A percentile compares a stretch with the other conserved stretches of the same genome.
These are phyloP conservation scores for Agrocybe praecox DNA, from an alignment of 768 basidiomycete genomes.

Conservation along the genomic window DNA sequence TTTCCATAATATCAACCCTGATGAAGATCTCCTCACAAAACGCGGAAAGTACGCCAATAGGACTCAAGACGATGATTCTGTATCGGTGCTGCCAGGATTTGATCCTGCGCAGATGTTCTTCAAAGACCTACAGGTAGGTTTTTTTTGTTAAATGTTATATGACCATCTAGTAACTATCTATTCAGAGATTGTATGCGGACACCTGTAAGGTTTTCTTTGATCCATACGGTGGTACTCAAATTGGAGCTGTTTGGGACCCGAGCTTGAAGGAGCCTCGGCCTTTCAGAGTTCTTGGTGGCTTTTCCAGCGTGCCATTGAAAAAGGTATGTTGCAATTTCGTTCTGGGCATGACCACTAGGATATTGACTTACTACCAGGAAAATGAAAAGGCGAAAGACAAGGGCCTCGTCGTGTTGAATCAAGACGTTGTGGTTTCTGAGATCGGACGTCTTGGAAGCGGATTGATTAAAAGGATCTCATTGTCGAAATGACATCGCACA, in stretches of 20 bases:
- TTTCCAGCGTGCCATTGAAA: conserved; percentile 64
- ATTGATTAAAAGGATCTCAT: conserved; percentile 55
- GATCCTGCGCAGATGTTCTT: conserved; percentile 76
- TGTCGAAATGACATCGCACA: not conserved
- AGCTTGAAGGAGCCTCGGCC: conserved; percentile 57
- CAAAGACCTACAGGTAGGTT: conserved; percentile 71
- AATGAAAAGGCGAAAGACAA: conserved; percentile 55
- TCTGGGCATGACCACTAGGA: not conserved
- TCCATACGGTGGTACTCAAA: conserved; percentile 71
- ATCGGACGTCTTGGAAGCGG: conserved; percentile 76
- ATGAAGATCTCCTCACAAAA: conserved; percentile 47
- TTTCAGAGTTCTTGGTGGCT: conserved; percentile 84
- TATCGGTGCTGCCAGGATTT: conserved; percentile 62
- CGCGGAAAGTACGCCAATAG: conserved; percentile 50
- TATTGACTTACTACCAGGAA: conserved; percentile 24
- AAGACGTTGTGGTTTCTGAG: conserved; percentile 67
- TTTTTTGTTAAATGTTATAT: not conserved
- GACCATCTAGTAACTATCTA: conserved; percentile 1
- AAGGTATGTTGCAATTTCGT: conserved; percentile 30
- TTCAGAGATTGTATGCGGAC: conserved; percentile 72
- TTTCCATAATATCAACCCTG: conserved; percentile 64
- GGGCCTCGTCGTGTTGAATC: conserved; percentile 66
- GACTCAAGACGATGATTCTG: conserved; percentile 25
- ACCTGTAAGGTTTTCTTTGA: conserved; percentile 87
- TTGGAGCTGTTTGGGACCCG: conserved; percentile 90